Evolutionary conservation across 805 yeast genomes (phyloP), one percentile per base, ranked within the genome.

Genomic region (Sugiyamaella lignohabitans): DNA sequence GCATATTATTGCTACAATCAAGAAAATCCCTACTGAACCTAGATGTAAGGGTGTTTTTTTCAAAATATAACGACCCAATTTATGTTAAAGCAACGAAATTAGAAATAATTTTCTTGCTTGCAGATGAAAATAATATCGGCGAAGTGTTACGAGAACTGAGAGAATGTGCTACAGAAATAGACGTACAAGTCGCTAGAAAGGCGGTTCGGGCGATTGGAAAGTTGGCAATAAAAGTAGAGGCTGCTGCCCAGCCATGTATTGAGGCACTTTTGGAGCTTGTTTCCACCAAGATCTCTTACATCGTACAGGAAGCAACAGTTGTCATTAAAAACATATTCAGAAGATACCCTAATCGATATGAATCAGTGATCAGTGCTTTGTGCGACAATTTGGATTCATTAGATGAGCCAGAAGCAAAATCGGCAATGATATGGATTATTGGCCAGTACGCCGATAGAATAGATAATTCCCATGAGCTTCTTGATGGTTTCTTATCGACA

Each of bases 151-250:
- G 77, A 16, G 98, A 89, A 60, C 64, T 89, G 44, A 83, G 80
- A 52, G 95, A 84, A 56, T 89, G 89, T 63, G 94, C 95, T 3
- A 77, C 87, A 0, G 96, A 87, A 57, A 80, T 86, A 11, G 96
- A 89, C 63, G 75, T 81, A 20, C 83, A 84, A 48, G 87, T 88
- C 82, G 86, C 89, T 1, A 71, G 95, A 47, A 85, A 87, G 58
- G 88, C 97, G 0, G 79, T 91, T 2, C 68, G 95, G 49, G 95
- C 96, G 0, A 79, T 91, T 51, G 97, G 97, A 1, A 86, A 88
- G 58, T 68, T 91, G 18, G 95, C 96, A 0, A 79, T 88, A 22
- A 87, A 86, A 58, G 65, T 87, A 14, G 79, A 78, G 21, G 62
- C 63, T 5, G 79, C 85, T 0, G 80, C 89, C 0, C 66, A 70